Evolutionary conservation across 2,329 filamentous ascomycete species (phyloP).

Genomic region (Graphilbum sp.): DNA sequence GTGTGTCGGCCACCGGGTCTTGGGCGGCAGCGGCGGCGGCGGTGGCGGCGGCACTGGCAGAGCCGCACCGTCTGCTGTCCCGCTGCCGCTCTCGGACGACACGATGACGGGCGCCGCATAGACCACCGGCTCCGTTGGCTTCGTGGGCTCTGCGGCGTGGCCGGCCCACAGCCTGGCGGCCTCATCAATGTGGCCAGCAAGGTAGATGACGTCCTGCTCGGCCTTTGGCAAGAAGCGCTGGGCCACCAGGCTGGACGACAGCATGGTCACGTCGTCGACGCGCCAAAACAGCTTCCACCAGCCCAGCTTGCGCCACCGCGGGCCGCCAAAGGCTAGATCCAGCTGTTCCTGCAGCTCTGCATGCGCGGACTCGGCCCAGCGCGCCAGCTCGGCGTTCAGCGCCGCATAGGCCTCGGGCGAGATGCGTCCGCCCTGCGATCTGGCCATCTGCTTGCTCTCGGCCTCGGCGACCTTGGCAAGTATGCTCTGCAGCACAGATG

Average conservation of each 20-base stretch:
- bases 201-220: conserved; percentile 68
- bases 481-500: conserved; percentile 45
- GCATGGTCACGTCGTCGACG: conserved; percentile 78
- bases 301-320: conserved; percentile 59
- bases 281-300: conserved; percentile 98
- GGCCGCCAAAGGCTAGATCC: conserved; percentile 59
- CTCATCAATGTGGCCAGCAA: conserved; percentile 45
- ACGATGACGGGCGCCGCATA: conserved; percentile 13
- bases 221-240: conserved; percentile 62
- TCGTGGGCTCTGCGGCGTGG: too few relatives aligned
- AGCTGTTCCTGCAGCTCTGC: conserved; percentile 68
- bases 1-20: conserved; percentile 50
- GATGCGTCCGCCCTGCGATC: too few relatives aligned
- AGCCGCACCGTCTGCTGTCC: not conserved
- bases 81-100: too few relatives aligned
- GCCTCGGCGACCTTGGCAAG: conserved; percentile 32
- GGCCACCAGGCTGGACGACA: conserved; percentile 62
- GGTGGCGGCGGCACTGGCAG: too few relatives aligned
- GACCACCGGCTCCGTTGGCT: conserved; percentile 1
- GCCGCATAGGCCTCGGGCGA: not conserved
- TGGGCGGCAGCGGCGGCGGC: not conserved
- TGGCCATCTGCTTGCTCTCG: conserved; percentile 18
- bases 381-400: conserved; percentile 43
- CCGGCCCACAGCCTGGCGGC: conserved; percentile 8
- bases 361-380: conserved; percentile 69